Conservation (phyloP, 805 yeast species). For the Candida ovalis region DNA sequence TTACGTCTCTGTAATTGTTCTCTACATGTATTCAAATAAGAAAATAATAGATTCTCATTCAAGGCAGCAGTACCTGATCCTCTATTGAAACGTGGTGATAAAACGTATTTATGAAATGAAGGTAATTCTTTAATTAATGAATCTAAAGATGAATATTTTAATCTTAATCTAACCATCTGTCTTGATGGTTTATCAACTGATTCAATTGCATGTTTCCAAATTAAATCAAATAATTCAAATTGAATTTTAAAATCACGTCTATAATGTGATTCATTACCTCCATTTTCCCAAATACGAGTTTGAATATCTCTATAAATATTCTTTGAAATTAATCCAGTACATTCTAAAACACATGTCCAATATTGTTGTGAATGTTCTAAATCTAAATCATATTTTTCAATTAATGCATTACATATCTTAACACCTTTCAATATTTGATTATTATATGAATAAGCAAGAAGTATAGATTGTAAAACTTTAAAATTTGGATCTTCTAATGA, state of each 20-base stretch:
- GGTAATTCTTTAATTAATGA: slow-evolving; percentile 24
- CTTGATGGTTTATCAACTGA: slow-evolving; percentile 17
- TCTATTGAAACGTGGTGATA: slow-evolving; percentile 8
- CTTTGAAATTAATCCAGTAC: slow-evolving; percentile 21
- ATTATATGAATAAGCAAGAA: slow-evolving; percentile 29
- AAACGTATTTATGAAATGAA: slow-evolving; percentile 8
- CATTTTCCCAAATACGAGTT: slow-evolving; percentile 15
- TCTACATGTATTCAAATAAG: slow-evolving; percentile 23
- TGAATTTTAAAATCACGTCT: slow-evolving; percentile 12
- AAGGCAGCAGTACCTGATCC: slow-evolving; percentile 16
- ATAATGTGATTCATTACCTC: slow-evolving; percentile 7
- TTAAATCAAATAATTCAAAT: slow-evolving; percentile 21
- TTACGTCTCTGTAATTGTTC: slow-evolving; percentile 16
- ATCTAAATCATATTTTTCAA: slow-evolving; percentile 21
- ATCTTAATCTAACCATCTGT: slow-evolving; percentile 17
- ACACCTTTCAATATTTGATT: slow-evolving; percentile 28
- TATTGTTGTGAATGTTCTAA: slow-evolving; percentile 18
- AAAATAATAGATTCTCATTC: slow-evolving; percentile 17
- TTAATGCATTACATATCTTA: slow-evolving; percentile 19
- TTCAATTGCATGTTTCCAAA: slow-evolving; percentile 21
- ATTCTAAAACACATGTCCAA: slow-evolving; percentile 26
- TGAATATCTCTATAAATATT: slow-evolving; percentile 20
- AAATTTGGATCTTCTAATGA: slow-evolving; percentile 25
- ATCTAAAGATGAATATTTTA: slow-evolving; percentile 22
- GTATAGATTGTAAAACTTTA: slow-evolving; percentile 22